Evolutionary conservation across 257 asterid species (phyloP), one percentile per base, ranked within the genome.

Genomic region (Solanum verrucosum): DNA sequence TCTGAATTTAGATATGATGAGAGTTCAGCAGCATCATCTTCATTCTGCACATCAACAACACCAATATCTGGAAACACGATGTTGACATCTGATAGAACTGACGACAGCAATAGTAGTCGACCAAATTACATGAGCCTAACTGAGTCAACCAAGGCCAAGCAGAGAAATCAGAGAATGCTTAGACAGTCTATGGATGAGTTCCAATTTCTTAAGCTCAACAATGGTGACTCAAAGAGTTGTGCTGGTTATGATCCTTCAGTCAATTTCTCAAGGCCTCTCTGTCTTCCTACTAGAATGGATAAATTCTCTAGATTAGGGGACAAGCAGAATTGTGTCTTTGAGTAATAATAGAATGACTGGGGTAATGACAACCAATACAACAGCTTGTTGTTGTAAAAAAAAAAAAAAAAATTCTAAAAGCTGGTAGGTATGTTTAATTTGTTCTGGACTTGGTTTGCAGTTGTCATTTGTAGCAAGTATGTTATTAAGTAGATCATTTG

Each of bases 111-210:
- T 85, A 90, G 63, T 83, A 83, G 92, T 38, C 87, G 91, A 86
- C 99, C 99, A 18, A 93, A 82, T 87, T 97, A 97, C 84, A 97
- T 96, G 99, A 97, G 88, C 93, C 63, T 95, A 95, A 97, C 99
- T 13, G 95, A 93, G 89, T 98, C 98, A 33, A 95, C 95, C 3
- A 97, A 93, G 90, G 99, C 98, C 16, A 97, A 96, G 90, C 98
- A 93, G 93, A 94, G 98, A 90, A 89, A 90, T 75, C 89, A 79
- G 33, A 90, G 93, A 88, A 86, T 89, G 34, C 98, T 90, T 67
- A 92, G 95, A 84, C 96, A 91, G 78, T 94, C 94, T 27, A 94
- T 96, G 98, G 98, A 95, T 91, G 98, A 95, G 89, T 92, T 93
- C 90, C 96, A 96, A 93, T 93, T 95, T 89, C 92, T 90, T 10